phyloP scores from a whole-genome alignment of 495 filamentous ascomycete genomes.

The Penicillium chermesinum region DNA sequence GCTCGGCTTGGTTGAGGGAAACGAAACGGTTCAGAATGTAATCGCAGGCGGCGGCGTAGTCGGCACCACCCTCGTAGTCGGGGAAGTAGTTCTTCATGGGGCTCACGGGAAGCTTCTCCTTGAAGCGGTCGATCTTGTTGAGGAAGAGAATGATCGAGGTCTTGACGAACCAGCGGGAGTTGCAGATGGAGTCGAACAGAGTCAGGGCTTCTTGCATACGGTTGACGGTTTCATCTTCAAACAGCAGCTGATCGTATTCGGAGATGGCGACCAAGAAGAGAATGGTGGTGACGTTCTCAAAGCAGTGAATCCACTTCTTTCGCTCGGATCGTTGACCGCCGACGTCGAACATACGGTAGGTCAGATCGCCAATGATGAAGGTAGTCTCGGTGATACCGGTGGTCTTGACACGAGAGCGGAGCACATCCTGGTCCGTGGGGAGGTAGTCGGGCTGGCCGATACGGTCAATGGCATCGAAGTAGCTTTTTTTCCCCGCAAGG shows the following conservation, averaged over 20 bases:
- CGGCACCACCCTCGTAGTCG: slow-evolving; percentile 91
- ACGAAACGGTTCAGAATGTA: slow-evolving; percentile 98
- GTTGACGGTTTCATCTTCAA: slow-evolving; percentile 84
- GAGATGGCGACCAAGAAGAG: slow-evolving; percentile 98
- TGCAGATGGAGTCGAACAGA: slow-evolving; percentile 98
- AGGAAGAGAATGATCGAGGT: slow-evolving; percentile 98
- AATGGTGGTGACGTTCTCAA: slow-evolving; percentile 98
- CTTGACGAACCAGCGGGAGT: slow-evolving; percentile 99
- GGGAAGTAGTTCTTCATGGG: slow-evolving; percentile 99
- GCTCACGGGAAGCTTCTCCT: slow-evolving; percentile 98
- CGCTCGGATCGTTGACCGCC: slow-evolving; percentile 97
- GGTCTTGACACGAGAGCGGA: slow-evolving; percentile 96
- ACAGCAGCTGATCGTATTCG: slow-evolving; percentile 96
- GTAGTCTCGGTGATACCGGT: slow-evolving; percentile 99
- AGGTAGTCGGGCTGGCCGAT: slow-evolving; percentile 92
- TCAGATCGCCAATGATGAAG: slow-evolving; percentile 96
- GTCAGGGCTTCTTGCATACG: slow-evolving; percentile 99
- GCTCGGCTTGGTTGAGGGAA: slow-evolving; percentile 95
- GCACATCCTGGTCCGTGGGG: slow-evolving; percentile 95
- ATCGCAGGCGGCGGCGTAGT: slow-evolving; percentile 90
- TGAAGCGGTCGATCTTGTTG: slow-evolving; percentile 99
- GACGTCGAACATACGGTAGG: slow-evolving; percentile 99
- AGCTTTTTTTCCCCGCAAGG: slow-evolving; percentile 60
- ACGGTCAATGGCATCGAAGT: slow-evolving; percentile 92
- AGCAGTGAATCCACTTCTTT: slow-evolving; percentile 99